These are phyloP conservation scores for Spizellomyces punctatus DNA, from an alignment of 192 early-diverging fungal genomes.

Conservation along the genomic window DNA sequence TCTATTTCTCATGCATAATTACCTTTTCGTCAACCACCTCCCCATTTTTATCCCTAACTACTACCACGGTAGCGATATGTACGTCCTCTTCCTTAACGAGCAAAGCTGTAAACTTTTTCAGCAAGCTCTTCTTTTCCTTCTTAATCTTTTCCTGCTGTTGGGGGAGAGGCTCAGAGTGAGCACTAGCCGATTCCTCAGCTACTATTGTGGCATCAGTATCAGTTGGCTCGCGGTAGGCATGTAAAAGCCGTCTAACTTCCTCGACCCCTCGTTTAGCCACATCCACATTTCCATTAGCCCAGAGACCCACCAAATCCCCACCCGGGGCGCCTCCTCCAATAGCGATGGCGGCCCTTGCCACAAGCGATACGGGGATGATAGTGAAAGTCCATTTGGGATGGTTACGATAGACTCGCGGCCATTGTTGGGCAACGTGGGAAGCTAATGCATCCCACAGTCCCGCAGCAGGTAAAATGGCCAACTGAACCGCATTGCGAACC, in stretches of 20 bases:
- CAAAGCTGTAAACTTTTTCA: conserved; percentile 15
- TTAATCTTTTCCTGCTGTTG: neutral
- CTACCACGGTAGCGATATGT: conserved; percentile 22
- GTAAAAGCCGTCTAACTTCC: conserved; percentile 15
- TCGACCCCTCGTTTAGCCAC: conserved; percentile 18
- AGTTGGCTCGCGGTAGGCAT: conserved; percentile 14
- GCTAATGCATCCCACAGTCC: conserved; percentile 25
- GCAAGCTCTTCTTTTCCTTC: conserved; percentile 17
- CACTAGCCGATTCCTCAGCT: neutral
- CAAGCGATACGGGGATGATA: conserved; percentile 22
- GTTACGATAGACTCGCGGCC: conserved; percentile 1
- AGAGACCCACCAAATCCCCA: conserved; percentile 22
- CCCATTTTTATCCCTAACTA: conserved; percentile 18
- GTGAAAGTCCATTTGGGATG: conserved; percentile 22
- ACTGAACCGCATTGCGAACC: conserved; percentile 17
- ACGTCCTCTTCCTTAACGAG: conserved; percentile 23
- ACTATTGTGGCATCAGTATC: conserved; percentile 5
- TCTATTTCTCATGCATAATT: conserved; percentile 7
- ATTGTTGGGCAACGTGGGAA: conserved; percentile 3
- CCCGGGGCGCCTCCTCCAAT: conserved; percentile 25
- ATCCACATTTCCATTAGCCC: conserved; percentile 8
- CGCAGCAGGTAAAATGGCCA: neutral
- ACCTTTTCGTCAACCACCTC: conserved; percentile 18
- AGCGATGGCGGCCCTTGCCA: conserved; percentile 27
- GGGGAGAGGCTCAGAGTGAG: neutral